phyloP scores from a whole-genome alignment of 1,284 basidiomycete species.

The Schizophyllum amplum region DNA sequence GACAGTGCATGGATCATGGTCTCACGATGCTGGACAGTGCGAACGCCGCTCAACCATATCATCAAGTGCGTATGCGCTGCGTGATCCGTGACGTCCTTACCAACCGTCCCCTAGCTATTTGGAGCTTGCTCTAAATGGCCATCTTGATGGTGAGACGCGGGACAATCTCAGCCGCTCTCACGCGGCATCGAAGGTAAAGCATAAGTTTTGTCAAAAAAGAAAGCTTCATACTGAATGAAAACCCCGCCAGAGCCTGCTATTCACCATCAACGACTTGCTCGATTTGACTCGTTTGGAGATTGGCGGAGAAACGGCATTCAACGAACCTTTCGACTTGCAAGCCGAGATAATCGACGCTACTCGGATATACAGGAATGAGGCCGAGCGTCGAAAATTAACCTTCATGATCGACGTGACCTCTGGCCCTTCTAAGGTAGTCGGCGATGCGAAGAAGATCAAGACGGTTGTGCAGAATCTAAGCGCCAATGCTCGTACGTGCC shows the following conservation, averaged over 20 bases:
- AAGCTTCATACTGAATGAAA: constrained; percentile 1
- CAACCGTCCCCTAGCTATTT: constrained; percentile 52
- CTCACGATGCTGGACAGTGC: constrained; percentile 30
- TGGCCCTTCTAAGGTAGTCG: constrained; percentile 56
- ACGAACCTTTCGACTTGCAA: constrained; percentile 75
- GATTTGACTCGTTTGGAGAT: constrained; percentile 80
- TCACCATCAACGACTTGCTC: constrained; percentile 82
- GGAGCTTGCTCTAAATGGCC: constrained; percentile 79
- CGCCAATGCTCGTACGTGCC: constrained; percentile 63
- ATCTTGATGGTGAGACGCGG: constrained; percentile 70
- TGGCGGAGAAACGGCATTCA: constrained; percentile 74
- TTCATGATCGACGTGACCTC: constrained; percentile 54
- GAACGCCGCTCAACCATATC: constrained; percentile 71
- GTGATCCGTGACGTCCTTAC: constrained; percentile 1
- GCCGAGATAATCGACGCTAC: constrained; percentile 66
- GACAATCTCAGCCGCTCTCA: constrained; percentile 77
- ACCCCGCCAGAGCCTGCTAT: constrained; percentile 48
- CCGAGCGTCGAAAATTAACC: constrained; percentile 53
- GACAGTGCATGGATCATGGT: background rate
- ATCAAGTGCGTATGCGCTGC: constrained; percentile 42
- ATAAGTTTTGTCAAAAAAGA: constrained; percentile 7
- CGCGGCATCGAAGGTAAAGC: constrained; percentile 66
- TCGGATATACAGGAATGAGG: constrained; percentile 60
- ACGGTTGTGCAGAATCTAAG: constrained; percentile 81
- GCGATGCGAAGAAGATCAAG: constrained; percentile 69